phyloP scores from a whole-genome alignment of 1,284 basidiomycete genomes.

The Melampsora occidentalis region DNA sequence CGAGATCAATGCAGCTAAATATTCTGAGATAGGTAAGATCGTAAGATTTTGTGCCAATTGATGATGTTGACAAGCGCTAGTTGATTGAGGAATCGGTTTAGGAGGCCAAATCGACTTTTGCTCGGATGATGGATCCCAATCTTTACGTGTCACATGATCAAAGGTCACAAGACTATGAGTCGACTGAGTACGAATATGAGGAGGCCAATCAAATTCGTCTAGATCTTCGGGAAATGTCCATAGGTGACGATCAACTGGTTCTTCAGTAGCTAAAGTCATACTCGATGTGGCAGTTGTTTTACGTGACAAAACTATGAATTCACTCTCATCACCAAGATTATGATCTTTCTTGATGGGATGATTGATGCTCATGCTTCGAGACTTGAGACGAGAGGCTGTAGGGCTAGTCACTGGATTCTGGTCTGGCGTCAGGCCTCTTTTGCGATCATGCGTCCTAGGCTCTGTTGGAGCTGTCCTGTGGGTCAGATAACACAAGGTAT shows the following conservation, averaged over 20 bases:
- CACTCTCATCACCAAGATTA: not conserved
- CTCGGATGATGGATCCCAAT: conserved; percentile 49
- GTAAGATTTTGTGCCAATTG: conserved; percentile 52
- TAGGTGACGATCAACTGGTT: conserved; percentile 52
- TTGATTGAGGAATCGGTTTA: conserved; percentile 45
- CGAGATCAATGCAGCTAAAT: conserved; percentile 66
- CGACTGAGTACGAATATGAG: conserved; percentile 52
- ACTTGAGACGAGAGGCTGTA: conserved; percentile 6
- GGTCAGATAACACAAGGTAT: not conserved
- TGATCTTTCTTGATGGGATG: not conserved
- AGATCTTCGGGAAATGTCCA: conserved; percentile 78
- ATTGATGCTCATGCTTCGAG: conserved; percentile 1
- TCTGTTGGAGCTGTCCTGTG: conserved; percentile 14
- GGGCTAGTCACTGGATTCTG: conserved; percentile 12
- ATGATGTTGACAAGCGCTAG: conserved; percentile 49
- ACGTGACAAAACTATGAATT: not conserved
- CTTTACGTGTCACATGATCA: conserved; percentile 51
- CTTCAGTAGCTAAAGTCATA: not conserved
- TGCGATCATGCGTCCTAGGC: conserved; percentile 3
- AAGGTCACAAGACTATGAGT: conserved; percentile 50
- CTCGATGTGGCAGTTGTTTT: not conserved
- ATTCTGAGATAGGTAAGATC: conserved; percentile 75
- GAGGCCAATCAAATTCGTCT: conserved; percentile 70
- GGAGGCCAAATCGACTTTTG: conserved; percentile 38
- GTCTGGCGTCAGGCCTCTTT: conserved; percentile 8